Evolutionary conservation across 371 early-diverging fungal species (phyloP), one percentile per base, ranked within the genome.

Genomic region (Mortierella sp.): DNA sequence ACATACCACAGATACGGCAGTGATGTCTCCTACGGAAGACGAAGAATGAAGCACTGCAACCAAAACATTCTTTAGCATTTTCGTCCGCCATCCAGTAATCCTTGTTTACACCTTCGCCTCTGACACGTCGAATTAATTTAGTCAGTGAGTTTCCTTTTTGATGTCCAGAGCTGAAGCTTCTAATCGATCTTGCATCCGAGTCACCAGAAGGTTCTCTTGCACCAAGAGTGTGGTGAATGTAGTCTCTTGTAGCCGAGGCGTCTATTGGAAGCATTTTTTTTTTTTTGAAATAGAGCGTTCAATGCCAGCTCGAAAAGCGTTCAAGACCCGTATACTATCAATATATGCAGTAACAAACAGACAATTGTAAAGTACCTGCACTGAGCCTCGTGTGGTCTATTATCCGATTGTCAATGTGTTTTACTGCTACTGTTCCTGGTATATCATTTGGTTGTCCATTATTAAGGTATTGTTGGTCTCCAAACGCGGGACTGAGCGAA

Each of bases 51-150:
- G 79, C 78, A 60, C 90, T 90, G 76, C 96, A 96, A 16, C 92
- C 89, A 79, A 89, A 93, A 78, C 96, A 96, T 68, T 93, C 92
- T 73, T 91, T 90, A 67, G 90, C 90, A 63, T 88, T 85, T 62
- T 93, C 95, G 76, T 95, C 95, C 16, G 90, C 88, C 93, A 94
- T 95, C 95, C 95, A 94, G 68, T 90, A 93, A 36, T 92, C 92
- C 67, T 85, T 90, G 70, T 86, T 90, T 11, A 85, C 70, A 11
- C 91, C 91, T 53, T 91, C 91, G 3, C 89, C 91, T 50, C 90
- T 83, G 19, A 90, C 68, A 52, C 89, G 70, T 55, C 91, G 87
- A 19, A 92, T 84, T 40, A 90, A 87, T 40, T 84, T 85, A 15
- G 87, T 86, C 10, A 90, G 65, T 2, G 92, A 92, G 68, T 91